These are phyloP conservation scores for Colletotrichum sp. DNA, from an alignment of 2,329 filamentous ascomycete genomes.

Conservation along the genomic window DNA sequence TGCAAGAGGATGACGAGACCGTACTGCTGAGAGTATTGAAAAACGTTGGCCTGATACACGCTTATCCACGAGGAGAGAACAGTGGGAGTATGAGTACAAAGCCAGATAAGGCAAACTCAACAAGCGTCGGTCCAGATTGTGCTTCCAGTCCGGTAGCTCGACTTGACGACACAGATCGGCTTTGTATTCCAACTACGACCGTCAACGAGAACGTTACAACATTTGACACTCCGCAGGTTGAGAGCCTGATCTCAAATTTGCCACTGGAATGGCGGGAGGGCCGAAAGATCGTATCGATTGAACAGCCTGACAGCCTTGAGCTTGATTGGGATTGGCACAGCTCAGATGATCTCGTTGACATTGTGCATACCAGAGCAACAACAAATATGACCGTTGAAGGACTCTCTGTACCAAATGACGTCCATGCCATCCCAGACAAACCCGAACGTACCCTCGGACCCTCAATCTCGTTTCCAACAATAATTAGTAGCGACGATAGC, in stretches of 20 bases:
- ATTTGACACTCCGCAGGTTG: not conserved
- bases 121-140: not conserved
- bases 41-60: not conserved
- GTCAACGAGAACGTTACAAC: not conserved
- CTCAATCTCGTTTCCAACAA: not conserved
- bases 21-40: not conserved
- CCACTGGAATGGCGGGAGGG: not conserved
- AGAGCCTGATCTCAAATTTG: not conserved
- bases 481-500: not conserved
- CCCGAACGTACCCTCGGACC: not conserved
- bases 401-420: not conserved
- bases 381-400: not conserved
- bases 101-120: not conserved
- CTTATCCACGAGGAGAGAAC: not conserved
- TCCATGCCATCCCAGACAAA: not conserved
- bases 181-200: not conserved
- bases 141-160: not conserved
- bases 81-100: not conserved
- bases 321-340: not conserved
- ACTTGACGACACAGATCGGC: not conserved
- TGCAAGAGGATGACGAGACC: conserved; percentile 28
- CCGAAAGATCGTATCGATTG: not conserved
- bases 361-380: not conserved
- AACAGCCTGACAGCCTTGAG: not conserved
- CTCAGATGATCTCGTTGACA: not conserved